phyloP scores from a whole-genome alignment of 2,329 filamentous ascomycete genomes.

The Neophaeococcomyces mojaviensis region DNA sequence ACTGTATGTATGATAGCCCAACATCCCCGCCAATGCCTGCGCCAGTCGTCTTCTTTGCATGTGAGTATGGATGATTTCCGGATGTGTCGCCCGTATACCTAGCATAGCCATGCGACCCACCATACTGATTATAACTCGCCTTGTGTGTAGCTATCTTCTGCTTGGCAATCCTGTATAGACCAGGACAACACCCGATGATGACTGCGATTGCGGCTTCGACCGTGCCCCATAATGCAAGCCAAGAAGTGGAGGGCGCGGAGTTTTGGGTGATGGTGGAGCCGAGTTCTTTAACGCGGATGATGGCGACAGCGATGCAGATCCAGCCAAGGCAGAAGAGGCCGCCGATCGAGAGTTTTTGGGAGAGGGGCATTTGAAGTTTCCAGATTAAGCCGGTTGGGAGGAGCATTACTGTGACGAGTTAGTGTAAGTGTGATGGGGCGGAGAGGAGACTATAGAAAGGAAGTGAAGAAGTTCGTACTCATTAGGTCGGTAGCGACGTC shows the following conservation, averaged over 20 bases:
- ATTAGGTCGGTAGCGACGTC: no score
- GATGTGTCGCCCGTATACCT: no score
- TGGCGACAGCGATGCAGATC: slow-evolving; percentile 12
- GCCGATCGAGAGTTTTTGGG: slow-evolving; percentile 10
- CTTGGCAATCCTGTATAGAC: background rate
- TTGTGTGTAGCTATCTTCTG: no score
- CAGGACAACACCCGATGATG: slow-evolving; percentile 11
- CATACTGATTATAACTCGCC: no score
- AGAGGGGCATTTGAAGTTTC: slow-evolving; percentile 6
- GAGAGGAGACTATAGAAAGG: background rate
- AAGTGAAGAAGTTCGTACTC: slow-evolving; percentile 10
- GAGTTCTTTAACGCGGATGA: slow-evolving; percentile 11
- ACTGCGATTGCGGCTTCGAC: slow-evolving; percentile 11
- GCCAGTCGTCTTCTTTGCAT: no score
- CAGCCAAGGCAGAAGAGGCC: slow-evolving; percentile 9
- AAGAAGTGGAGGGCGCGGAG: background rate
- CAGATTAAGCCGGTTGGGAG: background rate
- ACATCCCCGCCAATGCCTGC: no score
- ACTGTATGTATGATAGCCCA: no score
- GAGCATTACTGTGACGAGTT: background rate
- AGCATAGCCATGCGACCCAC: no score
- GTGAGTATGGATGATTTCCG: no score
- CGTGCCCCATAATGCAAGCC: slow-evolving; percentile 11
- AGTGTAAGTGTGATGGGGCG: background rate
- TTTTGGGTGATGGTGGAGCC: background rate